A percentile compares a stretch with the other conserved stretches of the same genome.
phyloP scores from a whole-genome alignment of 2,329 filamentous ascomycete species.

The Diatrype stigma region DNA sequence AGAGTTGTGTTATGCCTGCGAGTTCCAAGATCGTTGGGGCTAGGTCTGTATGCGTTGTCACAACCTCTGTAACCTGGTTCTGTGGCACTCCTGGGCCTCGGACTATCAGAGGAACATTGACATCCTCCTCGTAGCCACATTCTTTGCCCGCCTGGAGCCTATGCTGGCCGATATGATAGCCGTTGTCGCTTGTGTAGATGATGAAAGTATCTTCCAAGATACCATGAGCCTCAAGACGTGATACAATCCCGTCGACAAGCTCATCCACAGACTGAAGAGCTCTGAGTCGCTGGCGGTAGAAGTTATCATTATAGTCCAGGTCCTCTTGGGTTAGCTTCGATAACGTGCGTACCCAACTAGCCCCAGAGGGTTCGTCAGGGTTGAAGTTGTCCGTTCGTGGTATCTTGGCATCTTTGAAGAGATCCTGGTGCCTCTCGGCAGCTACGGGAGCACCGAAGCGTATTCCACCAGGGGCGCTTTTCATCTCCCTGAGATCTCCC shows the following conservation, averaged over 20 bases:
- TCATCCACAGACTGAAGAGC: conserved; percentile 49
- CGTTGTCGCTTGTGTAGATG: conserved; percentile 54
- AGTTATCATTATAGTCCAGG: conserved; percentile 42
- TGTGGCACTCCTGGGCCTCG: conserved; percentile 49
- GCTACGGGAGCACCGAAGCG: conserved; percentile 41
- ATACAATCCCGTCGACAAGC: conserved; percentile 37
- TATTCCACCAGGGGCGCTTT: neutral
- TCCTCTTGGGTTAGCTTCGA: conserved; percentile 32
- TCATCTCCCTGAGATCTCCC: neutral
- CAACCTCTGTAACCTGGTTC: conserved; percentile 35
- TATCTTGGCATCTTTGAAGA: conserved; percentile 55
- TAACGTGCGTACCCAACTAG: conserved; percentile 40
- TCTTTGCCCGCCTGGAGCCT: conserved; percentile 51
- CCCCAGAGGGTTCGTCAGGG: conserved; percentile 42
- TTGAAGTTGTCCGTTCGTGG: conserved; percentile 63
- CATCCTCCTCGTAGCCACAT: conserved; percentile 51
- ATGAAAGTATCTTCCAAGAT: conserved; percentile 57
- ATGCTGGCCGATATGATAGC: conserved; percentile 54
- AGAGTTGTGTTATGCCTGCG: conserved; percentile 34
- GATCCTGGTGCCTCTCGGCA: conserved; percentile 53
- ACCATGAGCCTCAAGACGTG: conserved; percentile 42
- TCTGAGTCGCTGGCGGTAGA: conserved; percentile 45
- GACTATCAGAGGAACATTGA: conserved; percentile 53
- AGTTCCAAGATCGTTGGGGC: conserved; percentile 46
- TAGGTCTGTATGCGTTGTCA: conserved; percentile 50